Percentiles rank a stretch among this genome's conserved stretches.
These are phyloP conservation scores for Mucor irregularis DNA, from an alignment of 371 early-diverging fungal species.

Conservation along the genomic window DNA sequence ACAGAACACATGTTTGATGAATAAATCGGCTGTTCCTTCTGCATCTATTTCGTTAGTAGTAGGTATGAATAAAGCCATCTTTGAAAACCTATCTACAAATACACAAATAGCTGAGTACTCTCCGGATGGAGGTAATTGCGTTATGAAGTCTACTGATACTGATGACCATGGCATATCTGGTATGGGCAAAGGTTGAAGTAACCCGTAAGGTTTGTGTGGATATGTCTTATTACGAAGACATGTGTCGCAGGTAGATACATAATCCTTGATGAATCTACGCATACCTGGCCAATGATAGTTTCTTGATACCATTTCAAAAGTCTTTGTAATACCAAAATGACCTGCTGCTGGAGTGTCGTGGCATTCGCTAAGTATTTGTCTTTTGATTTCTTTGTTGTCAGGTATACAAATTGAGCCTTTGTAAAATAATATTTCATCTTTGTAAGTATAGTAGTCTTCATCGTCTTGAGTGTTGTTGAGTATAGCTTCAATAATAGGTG, in stretches of 20 bases:
- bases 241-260: slow-evolving; percentile 39
- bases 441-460: background rate
- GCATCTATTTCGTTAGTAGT: slow-evolving; percentile 24
- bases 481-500: background rate
- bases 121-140: slow-evolving; percentile 34
- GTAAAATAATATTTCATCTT: background rate
- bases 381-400: slow-evolving; percentile 13
- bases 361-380: slow-evolving; percentile 20
- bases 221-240: slow-evolving; percentile 38
- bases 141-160: slow-evolving; percentile 54
- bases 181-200: slow-evolving; percentile 40
- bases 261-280: slow-evolving; percentile 26
- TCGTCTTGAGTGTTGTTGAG: background rate
- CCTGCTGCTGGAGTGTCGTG: slow-evolving; percentile 48
- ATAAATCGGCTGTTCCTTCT: slow-evolving; percentile 26
- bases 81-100: slow-evolving; percentile 47
- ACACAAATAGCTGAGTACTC: slow-evolving; percentile 42
- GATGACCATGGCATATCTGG: slow-evolving; percentile 44
- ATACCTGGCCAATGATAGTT: slow-evolving; percentile 50
- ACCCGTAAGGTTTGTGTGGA: slow-evolving; percentile 24
- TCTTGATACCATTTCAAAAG: slow-evolving; percentile 30
- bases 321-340: slow-evolving; percentile 50
- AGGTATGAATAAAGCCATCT: slow-evolving; percentile 45
- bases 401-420: slow-evolving; percentile 24
- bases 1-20: slow-evolving; percentile 31